Base-by-base conservation (phyloP, 2,329 filamentous ascomycete genomes). In the Fusarium abutilonis region DNA sequence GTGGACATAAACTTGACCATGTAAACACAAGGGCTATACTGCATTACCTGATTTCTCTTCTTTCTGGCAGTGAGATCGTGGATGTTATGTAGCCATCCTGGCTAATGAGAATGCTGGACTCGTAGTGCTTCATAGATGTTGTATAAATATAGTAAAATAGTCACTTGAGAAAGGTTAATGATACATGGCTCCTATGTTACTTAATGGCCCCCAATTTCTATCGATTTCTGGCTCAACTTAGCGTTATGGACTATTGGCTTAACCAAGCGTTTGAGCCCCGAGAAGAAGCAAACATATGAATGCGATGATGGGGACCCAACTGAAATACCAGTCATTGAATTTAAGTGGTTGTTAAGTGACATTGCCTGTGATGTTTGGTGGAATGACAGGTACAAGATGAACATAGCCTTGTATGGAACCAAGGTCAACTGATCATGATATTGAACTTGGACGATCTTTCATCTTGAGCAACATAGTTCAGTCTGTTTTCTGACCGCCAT, bases 261-360 rank as follows among this genome's bases (percentile, higher is more conserved):
- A 32, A 32, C 31, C 31, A 13, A 32, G 31, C 31, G 31, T 32
- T 10, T 32, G 31, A 32, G 31, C 11, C 13, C 2, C 4, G 4
- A 32, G 31, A 14, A 4, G 23, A 31, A 4, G 36, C 19, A 29
- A 36, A 42, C 23, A 35, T 32, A 17, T 28, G 3, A 17, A 19
- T 23, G 34, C 26, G 17, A 31, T 39, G n/a, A 17, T 6, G 9
- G 43, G 47, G 48, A 43, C 36, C 47, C 55, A 46, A 46, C 29
- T 31, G 28, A 26, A 14, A 14, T n/a, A 28, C 15, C n/a, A 4
- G n/a, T 19, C 15, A n/a, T 13, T 34, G 14, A 15, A 36, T 10
- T 34, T 11, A 15, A 11, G 9, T 29, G 10, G 13, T 11, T n/a
- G 17, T 19, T 13, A 40, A 59, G 48, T 15, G 26, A 31, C 17